phyloP scores from a whole-genome alignment of 257 asterid species.

The Avicennia marina region DNA sequence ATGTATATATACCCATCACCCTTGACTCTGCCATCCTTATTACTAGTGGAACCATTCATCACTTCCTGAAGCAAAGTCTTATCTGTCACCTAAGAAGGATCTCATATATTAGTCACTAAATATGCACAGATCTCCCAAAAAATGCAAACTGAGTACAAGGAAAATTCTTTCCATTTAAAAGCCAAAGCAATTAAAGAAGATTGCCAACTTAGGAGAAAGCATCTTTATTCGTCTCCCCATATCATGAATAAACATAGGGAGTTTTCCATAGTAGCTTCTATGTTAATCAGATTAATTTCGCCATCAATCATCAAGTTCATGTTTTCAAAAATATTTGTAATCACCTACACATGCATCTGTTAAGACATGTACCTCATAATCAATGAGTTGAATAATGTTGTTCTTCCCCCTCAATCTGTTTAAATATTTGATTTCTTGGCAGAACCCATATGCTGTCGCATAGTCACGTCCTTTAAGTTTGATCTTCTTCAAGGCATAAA shows the following conservation, averaged over 20 bases:
- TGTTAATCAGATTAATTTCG: background rate
- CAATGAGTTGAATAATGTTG: conserved; percentile 90
- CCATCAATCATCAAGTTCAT: background rate
- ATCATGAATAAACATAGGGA: background rate
- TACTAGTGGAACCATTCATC: conserved; percentile 71
- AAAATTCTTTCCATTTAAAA: background rate
- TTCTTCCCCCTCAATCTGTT: conserved; percentile 73
- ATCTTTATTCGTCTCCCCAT: background rate
- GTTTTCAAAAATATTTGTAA: background rate
- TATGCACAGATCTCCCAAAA: background rate
- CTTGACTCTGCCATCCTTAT: conserved; percentile 74
- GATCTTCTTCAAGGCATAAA: conserved; percentile 89
- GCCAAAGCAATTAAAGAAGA: background rate
- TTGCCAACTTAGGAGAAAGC: background rate
- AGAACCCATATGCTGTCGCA: conserved; percentile 94
- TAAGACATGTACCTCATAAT: conserved; percentile 68
- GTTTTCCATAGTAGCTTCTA: background rate
- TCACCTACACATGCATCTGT: conserved; percentile 5
- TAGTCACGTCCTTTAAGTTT: conserved; percentile 97
- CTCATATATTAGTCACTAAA: conserved; percentile 23
- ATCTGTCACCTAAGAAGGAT: conserved; percentile 78
- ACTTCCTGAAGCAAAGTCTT: conserved; percentile 78
- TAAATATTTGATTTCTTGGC: conserved; percentile 87
- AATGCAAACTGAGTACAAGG: background rate
- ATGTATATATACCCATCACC: conserved; percentile 86